Evolutionary conservation across 1,284 basidiomycete genomes (phyloP).

Genomic region (Melampsora occidentalis): DNA sequence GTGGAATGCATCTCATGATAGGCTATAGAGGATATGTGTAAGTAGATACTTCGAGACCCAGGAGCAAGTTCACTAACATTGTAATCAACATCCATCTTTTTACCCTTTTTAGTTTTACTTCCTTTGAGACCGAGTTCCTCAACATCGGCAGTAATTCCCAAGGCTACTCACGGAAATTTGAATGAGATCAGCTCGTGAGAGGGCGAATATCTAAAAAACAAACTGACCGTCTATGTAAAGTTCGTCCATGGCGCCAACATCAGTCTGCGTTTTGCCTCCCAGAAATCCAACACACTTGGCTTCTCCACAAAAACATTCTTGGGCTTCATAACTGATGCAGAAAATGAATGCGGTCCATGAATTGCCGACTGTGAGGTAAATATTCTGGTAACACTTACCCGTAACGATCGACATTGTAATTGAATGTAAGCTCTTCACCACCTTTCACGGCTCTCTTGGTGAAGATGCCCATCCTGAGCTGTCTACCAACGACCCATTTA

Average conservation of each 20-base stretch:
- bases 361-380: background rate
- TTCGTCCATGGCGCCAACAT: conserved; percentile 87
- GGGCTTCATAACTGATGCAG: conserved; percentile 76
- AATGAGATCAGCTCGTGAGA: conserved; percentile 21
- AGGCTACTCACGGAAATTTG: conserved; percentile 60
- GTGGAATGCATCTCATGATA: conserved; percentile 67
- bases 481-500: conserved; percentile 91
- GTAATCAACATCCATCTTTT: conserved; percentile 91
- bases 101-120: conserved; percentile 81
- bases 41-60: background rate
- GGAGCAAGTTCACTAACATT: conserved; percentile 59
- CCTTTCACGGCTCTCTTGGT: conserved; percentile 75
- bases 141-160: conserved; percentile 89
- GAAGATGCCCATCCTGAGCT: conserved; percentile 97
- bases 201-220: background rate
- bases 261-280: conserved; percentile 98
- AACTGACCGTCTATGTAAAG: conserved; percentile 82
- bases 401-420: conserved; percentile 99
- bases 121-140: conserved; percentile 75
- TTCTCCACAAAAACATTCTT: conserved; percentile 93
- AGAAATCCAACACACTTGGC: conserved; percentile 92
- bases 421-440: conserved; percentile 95
- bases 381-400: conserved; percentile 63
- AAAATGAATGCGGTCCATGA: background rate
- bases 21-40: conserved; percentile 52